A percentile compares a stretch with the other conserved stretches of the same genome.
Conservation (phyloP, 2,329 filamentous ascomycete species). For the Coniella lustricola region DNA sequence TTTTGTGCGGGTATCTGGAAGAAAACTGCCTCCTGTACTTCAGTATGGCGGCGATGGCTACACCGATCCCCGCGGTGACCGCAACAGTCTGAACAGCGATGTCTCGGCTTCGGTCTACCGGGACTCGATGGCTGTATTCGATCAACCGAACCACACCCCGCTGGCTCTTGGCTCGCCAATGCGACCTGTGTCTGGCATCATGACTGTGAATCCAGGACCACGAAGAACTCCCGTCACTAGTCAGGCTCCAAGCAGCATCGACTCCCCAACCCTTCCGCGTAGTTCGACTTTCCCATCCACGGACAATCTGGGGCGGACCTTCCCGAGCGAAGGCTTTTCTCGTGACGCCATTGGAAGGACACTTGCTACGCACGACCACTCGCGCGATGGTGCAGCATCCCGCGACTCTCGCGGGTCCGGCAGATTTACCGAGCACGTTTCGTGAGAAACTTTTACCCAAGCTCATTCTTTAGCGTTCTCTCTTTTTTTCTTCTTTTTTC, state of each 20-base stretch:
- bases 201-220: conserved; percentile 59
- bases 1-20: conserved; percentile 59
- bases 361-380: conserved; percentile 12
- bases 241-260: conserved; percentile 6
- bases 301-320: conserved; percentile 18
- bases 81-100: conserved; percentile 35
- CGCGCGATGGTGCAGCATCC: conserved; percentile 11
- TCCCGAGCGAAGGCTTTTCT: background rate
- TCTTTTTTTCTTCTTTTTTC: background rate
- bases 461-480: too few relatives aligned
- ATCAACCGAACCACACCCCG: conserved; percentile 27
- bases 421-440: conserved; percentile 13
- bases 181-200: conserved; percentile 53
- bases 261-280: conserved; percentile 10
- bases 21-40: conserved; percentile 57
- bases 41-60: conserved; percentile 58
- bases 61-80: conserved; percentile 37
- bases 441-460: background rate
- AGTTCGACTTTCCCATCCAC: conserved; percentile 8
- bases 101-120: conserved; percentile 42
- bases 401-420: conserved; percentile 11
- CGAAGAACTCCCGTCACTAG: conserved; percentile 52
- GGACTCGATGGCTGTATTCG: conserved; percentile 24
- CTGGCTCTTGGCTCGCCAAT: conserved; percentile 51
- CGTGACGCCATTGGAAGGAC: conserved; percentile 10